Evolutionary conservation across 345 rosid genomes (phyloP).

Genomic region (Trapa bicornis): DNA sequence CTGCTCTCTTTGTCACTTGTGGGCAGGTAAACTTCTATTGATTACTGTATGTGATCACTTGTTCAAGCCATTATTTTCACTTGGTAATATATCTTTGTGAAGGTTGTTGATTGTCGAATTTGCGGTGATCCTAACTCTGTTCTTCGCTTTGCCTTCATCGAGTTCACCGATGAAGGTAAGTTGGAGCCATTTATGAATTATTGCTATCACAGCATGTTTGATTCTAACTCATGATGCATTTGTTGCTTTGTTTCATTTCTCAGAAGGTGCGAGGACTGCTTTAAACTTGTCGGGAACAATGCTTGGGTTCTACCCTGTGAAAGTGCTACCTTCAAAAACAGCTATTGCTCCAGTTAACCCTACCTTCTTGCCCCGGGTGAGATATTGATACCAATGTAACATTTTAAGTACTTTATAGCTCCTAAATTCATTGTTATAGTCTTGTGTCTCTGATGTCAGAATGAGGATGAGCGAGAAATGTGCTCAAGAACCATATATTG

Average conservation of each 20-base stretch:
- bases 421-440: not conserved
- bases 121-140: slow-evolving; percentile 95
- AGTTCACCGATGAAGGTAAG: slow-evolving; percentile 86
- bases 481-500: slow-evolving; percentile 87
- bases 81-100: slow-evolving; percentile 8
- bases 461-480: slow-evolving; percentile 92
- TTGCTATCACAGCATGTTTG: not conserved
- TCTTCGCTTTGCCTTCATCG: slow-evolving; percentile 86
- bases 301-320: slow-evolving; percentile 86
- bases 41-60: not conserved
- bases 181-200: not conserved
- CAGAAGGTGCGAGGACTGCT: slow-evolving; percentile 57
- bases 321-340: slow-evolving; percentile 84
- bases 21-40: slow-evolving; percentile 48
- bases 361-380: slow-evolving; percentile 83
- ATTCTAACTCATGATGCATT: not conserved
- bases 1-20: slow-evolving; percentile 62
- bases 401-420: not conserved
- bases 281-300: slow-evolving; percentile 68
- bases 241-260: not conserved
- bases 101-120: slow-evolving; percentile 95
- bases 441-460: slow-evolving; percentile 24
- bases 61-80: slow-evolving; percentile 8
- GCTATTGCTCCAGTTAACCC: slow-evolving; percentile 98
- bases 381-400: slow-evolving; percentile 7